Percentiles rank a stretch among this genome's conserved stretches.
Conservation (phyloP, 2,329 filamentous ascomycete genomes). For the Hypoxylon sp. region DNA sequence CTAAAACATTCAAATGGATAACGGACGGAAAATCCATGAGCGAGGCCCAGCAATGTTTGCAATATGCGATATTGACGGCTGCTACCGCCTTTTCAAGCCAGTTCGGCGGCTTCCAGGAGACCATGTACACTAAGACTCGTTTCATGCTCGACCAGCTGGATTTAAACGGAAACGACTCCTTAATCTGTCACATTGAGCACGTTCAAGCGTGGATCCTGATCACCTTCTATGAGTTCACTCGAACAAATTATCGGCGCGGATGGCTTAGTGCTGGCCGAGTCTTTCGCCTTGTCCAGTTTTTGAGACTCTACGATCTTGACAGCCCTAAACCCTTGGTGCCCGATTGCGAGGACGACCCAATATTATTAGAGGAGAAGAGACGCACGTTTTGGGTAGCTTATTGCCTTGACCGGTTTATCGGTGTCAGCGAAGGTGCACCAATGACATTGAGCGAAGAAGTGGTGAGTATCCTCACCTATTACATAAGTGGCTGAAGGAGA, state of each 20-base stretch:
- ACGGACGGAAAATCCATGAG: slow-evolving; percentile 23
- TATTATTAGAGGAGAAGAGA: slow-evolving; percentile 40
- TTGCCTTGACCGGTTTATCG: slow-evolving; percentile 42
- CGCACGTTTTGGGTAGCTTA: slow-evolving; percentile 43
- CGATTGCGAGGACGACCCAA: slow-evolving; percentile 22
- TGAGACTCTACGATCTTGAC: slow-evolving; percentile 41
- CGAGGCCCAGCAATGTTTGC: slow-evolving; percentile 36
- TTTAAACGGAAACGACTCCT: slow-evolving; percentile 31
- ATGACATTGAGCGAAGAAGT: slow-evolving; percentile 43
- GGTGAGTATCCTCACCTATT: slow-evolving; percentile 20
- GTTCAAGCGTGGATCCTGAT: slow-evolving; percentile 42
- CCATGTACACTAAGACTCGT: slow-evolving; percentile 38
- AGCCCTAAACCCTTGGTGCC: slow-evolving; percentile 26
- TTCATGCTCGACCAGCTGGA: slow-evolving; percentile 43
- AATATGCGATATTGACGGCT: slow-evolving; percentile 41
- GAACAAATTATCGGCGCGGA: slow-evolving; percentile 39
- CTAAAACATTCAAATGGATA: slow-evolving; percentile 40
- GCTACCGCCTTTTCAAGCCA: slow-evolving; percentile 43
- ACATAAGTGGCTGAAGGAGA: background rate
- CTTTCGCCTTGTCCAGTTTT: slow-evolving; percentile 40
- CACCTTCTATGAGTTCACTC: slow-evolving; percentile 41
- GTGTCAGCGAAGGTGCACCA: slow-evolving; percentile 39
- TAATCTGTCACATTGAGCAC: slow-evolving; percentile 40
- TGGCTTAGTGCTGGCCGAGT: slow-evolving; percentile 43
- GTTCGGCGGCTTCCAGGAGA: slow-evolving; percentile 36